Base-by-base conservation (phyloP, 371 early-diverging fungal genomes). In the Rhizopus stolonifer region DNA sequence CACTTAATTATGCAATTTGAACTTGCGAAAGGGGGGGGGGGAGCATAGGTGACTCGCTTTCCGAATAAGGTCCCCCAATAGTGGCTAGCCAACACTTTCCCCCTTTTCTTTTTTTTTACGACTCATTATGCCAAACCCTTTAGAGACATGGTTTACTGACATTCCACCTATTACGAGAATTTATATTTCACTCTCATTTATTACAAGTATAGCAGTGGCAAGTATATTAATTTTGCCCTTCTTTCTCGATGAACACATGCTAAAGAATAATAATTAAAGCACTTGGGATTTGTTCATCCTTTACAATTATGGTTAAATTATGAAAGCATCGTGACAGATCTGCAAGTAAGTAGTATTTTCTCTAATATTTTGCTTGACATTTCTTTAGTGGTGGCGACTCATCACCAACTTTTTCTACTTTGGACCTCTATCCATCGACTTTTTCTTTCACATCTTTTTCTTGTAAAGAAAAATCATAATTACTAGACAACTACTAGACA, bases 401-500 rank as follows among this genome's bases (percentile, higher is more conserved):
- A 43, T 93, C 5, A 94, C 96, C 6, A 88, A 87, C 40, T 96
- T 95, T 61, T 65, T 96, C 48, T 98, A 91, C 62, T 92, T 93
- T 79, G 98, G 98, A 7, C 73, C 77, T 24, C 72, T 97, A 42
- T 87, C 89, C 1, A 64, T 98, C 25, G 95, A 96, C 64, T 94
- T 92, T 60, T 53, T 94, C 18, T 93, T 96, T 68, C 93, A 96
- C 71, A 85, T 96, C 83, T 98, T 92, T 67, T 95, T 95, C 64
- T 61, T 96, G 93, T 91, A 85, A 77, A 84, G 66, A 52, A 17
- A 36, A 1, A 49, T 33, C 5, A 7, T 10, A 31, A 31, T 17
- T 21, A 31, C 6, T 18, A 31, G 15, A 15, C 9, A 0, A 46
- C 14, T 2, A 10, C 23, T 23, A 34, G 13, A 23, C 10, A 40